These are phyloP conservation scores for Asclepias syriaca DNA, from an alignment of 257 asterid genomes.

Conservation along the genomic window DNA sequence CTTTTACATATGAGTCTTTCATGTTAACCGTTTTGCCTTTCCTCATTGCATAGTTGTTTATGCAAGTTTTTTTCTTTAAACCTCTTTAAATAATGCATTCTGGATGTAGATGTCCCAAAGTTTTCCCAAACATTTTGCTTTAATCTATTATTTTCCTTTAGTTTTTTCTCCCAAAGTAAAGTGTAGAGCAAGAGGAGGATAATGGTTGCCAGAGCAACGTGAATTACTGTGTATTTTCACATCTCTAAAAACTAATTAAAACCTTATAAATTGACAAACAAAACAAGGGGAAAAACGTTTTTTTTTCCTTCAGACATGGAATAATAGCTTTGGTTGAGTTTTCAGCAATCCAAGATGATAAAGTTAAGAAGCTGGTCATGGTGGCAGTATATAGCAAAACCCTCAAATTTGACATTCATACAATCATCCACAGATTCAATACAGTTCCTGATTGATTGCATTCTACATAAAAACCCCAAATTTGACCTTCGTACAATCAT, in stretches of 20 bases:
- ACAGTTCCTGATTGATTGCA: not conserved
- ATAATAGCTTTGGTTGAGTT: not conserved
- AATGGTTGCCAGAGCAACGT: too few relatives aligned
- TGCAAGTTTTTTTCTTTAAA: not conserved
- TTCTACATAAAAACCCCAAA: not conserved
- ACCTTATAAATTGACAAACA: too few relatives aligned
- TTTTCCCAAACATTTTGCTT: not conserved
- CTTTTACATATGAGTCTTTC: constrained; percentile 76
- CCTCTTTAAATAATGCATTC: not conserved
- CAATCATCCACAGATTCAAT: not conserved
- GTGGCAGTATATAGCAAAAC: not conserved
- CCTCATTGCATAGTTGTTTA: constrained; percentile 54
- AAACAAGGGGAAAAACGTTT: too few relatives aligned
- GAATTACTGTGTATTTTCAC: too few relatives aligned
- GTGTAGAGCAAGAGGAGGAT: too few relatives aligned
- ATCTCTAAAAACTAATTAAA: too few relatives aligned
- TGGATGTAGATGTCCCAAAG: not conserved
- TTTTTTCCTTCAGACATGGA: too few relatives aligned
- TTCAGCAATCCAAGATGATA: not conserved
- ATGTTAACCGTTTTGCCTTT: constrained; percentile 85
- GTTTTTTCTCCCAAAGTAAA: not conserved
- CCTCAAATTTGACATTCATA: not conserved
- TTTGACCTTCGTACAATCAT: not conserved
- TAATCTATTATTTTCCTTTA: not conserved
- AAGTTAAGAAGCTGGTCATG: not conserved